Percentiles rank a stretch among this genome's conserved stretches.
phyloP scores from a whole-genome alignment of 495 filamentous ascomycete genomes.

The Xylaria cubensis region DNA sequence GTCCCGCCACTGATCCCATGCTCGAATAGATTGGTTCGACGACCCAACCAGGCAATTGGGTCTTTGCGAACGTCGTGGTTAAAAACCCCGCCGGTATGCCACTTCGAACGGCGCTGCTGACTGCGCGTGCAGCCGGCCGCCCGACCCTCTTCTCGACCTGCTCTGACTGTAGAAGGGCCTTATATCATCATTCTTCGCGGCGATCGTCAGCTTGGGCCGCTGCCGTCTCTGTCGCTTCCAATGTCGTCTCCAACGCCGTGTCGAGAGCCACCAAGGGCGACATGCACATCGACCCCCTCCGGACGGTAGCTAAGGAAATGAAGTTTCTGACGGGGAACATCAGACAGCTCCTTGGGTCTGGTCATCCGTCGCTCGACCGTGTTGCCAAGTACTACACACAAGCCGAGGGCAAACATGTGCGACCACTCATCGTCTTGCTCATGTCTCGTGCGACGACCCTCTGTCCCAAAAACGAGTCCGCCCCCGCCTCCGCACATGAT shows the following conservation, averaged over 20 bases:
- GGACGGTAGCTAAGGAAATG: constrained; percentile 91
- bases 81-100: constrained; percentile 42
- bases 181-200: constrained; percentile 48
- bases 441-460: constrained; percentile 92
- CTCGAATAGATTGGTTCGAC: constrained; percentile 11
- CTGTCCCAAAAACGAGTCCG: constrained; percentile 67
- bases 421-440: constrained; percentile 89
- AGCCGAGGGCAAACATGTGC: constrained; percentile 94
- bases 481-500: constrained; percentile 42
- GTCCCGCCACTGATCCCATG: constrained; percentile 11
- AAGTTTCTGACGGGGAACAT: constrained; percentile 93
- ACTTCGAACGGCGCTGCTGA: constrained; percentile 48
- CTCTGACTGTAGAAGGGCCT: constrained; percentile 44
- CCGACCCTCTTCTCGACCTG: constrained; percentile 40
- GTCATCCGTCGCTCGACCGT: constrained; percentile 90
- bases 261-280: constrained; percentile 61
- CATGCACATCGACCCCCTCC: constrained; percentile 74
- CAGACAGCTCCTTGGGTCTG: constrained; percentile 83
- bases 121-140: constrained; percentile 34
- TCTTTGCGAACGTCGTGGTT: constrained; percentile 25
- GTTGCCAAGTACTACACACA: constrained; percentile 99
- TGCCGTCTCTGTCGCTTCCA: constrained; percentile 79
- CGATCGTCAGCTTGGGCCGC: constrained; percentile 55
- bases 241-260: constrained; percentile 74
- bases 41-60: constrained; percentile 35